Base-by-base conservation (phyloP, 495 filamentous ascomycete species). In the Aspergillus affinis region DNA sequence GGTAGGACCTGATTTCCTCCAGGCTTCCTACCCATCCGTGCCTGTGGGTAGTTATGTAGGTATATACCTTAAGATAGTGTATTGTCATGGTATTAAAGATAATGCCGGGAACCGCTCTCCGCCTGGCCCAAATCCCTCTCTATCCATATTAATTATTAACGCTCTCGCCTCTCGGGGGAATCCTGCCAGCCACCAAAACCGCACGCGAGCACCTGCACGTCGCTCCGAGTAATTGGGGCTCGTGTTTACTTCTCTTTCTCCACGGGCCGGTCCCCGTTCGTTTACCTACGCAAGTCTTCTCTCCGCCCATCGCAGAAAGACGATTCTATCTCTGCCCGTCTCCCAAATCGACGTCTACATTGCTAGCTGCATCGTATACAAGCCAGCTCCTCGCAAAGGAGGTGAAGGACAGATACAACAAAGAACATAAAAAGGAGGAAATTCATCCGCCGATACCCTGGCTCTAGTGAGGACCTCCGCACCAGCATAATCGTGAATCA, bases 181-280 rank as follows among this genome's bases (percentile, higher is more conserved):
- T 52, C 50, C n/a, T 52, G 19, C 50, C 50, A 52, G 50, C 50
- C 50, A 52, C 50, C 50, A 52, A 21, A 49, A 20, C 48, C 26
- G 17, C 50, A 21, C 19, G 23, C 50, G 12, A 52, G 21, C 50
- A 17, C 50, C 20, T 27, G 21, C 50, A 52, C 50, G 50, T 41
- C 36, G 27, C 50, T 32, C 50, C 15, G 17, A 26, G 20, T 52
- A 17, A 26, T 27, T 27, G 50, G 17, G 12, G 36, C 36, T 41
- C 36, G 36, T 41, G 36, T 41, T 15, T 41, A 10, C 12, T 41
- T 41, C 4, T 41, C 10, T 15, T 41, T 41, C 36, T 5, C 36
- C 36, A 41, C 36, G 36, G 36, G 36, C 36, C 36, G 36, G 36
- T 41, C 36, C 36, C 36, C 36, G 13, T 41, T 41, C 13, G 10